Percentiles rank a stretch among this genome's conserved stretches.
Conservation (phyloP, 305 asterid species). For the Solanum hybrid region DNA sequence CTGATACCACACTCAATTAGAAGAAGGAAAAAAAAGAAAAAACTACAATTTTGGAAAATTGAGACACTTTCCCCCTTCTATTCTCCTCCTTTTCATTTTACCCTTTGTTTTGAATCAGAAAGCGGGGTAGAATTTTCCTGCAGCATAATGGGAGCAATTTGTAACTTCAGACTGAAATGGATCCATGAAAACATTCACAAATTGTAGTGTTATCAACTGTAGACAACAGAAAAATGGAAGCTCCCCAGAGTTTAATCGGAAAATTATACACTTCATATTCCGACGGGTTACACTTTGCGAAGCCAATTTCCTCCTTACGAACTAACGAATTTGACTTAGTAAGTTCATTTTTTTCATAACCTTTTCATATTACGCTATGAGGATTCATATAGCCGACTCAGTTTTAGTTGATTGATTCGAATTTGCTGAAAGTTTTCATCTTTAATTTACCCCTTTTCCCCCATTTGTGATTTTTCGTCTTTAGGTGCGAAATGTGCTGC, state of each 20-base stretch:
- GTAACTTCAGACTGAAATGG: not conserved
- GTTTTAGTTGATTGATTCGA: not conserved
- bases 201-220: not conserved
- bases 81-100: no score
- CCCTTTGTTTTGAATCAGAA: not conserved
- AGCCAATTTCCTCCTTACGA: constrained; percentile 46
- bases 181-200: not conserved
- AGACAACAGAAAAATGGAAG: constrained; percentile 36
- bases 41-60: not conserved
- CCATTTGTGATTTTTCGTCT: constrained; percentile 4
- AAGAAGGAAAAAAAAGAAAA: not conserved
- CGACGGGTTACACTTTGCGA: constrained; percentile 57
- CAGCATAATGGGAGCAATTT: not conserved
- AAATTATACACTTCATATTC: constrained; percentile 42
- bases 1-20: not conserved
- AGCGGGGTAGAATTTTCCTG: not conserved
- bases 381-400: not conserved
- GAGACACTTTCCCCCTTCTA: not conserved
- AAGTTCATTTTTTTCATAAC: not conserved
- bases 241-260: constrained; percentile 41
- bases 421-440: not conserved
- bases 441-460: not conserved
- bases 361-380: not conserved
- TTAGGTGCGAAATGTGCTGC: constrained; percentile 84
- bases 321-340: constrained; percentile 79